A percentile compares a stretch with the other conserved stretches of the same genome.
phyloP scores from a whole-genome alignment of 345 rosid genomes.

The Syzygium jambos region DNA sequence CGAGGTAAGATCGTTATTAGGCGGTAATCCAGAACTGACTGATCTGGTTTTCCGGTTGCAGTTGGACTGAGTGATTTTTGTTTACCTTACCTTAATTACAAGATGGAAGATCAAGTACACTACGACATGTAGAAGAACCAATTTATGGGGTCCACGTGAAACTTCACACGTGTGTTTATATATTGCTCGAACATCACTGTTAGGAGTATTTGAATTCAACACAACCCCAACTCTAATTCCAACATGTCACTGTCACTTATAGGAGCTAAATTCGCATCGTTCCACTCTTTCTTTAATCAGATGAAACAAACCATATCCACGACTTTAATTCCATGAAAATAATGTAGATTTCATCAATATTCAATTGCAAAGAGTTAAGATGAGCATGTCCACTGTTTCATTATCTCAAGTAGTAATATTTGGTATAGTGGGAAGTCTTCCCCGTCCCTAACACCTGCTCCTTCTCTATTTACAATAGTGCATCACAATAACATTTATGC shows the following conservation, averaged over 20 bases:
- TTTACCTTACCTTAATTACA: background rate
- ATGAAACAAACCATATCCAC: background rate
- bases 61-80: background rate
- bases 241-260: background rate
- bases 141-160: background rate
- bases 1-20: background rate
- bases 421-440: background rate
- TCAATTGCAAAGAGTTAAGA: background rate
- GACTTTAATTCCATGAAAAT: background rate
- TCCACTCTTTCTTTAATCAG: background rate
- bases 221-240: background rate
- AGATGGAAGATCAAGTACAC: background rate
- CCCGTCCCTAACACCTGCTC: background rate
- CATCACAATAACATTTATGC: background rate
- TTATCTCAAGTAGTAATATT: background rate
- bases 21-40: background rate
- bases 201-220: background rate
- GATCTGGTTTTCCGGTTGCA: background rate
- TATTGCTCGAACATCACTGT: background rate
- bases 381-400: background rate
- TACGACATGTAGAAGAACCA: background rate
- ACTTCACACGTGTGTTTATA: background rate
- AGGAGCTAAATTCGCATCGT: background rate
- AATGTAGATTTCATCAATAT: background rate
- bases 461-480: background rate